phyloP scores from a whole-genome alignment of 2,329 filamentous ascomycete genomes.

The Podosphaera xanthii region DNA sequence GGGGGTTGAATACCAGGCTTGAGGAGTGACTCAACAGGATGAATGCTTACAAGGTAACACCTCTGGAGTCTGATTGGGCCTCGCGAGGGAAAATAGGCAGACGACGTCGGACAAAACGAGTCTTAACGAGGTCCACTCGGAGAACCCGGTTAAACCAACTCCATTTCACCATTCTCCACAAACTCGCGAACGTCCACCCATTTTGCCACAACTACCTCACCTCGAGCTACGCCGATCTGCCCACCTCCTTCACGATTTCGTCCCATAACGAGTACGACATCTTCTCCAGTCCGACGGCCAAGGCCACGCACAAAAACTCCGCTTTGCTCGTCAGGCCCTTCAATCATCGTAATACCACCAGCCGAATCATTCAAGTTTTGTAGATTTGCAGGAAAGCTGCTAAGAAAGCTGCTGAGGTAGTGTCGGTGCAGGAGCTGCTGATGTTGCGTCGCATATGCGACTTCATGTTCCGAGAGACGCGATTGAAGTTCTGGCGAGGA shows the following conservation, averaged over 20 bases:
- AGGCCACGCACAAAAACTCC: conserved; percentile 65
- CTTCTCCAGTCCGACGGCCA: conserved; percentile 36
- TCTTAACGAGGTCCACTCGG: too few relatives aligned
- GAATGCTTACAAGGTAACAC: too few relatives aligned
- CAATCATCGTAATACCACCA: conserved; percentile 81
- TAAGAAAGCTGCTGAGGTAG: conserved; percentile 67
- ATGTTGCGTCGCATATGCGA: conserved; percentile 64
- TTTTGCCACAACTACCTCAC: conserved; percentile 13
- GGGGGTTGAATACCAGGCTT: too few relatives aligned
- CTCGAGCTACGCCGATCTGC: conserved; percentile 25
- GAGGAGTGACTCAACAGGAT: too few relatives aligned
- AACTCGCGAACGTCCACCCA: conserved; percentile 17
- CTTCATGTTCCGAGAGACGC: conserved; percentile 55
- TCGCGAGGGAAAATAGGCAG: too few relatives aligned
- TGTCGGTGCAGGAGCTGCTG: conserved; percentile 67
- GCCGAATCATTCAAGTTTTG: conserved; percentile 77
- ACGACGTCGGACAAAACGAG: too few relatives aligned
- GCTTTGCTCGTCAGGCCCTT: conserved; percentile 57
- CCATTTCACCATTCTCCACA: conserved; percentile 30
- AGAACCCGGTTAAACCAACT: conserved; percentile 6
- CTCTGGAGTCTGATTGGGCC: too few relatives aligned
- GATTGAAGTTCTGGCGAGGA: conserved; percentile 28
- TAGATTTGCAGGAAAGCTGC: conserved; percentile 53
- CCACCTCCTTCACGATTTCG: conserved; percentile 41
- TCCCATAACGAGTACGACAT: conserved; percentile 61